These are phyloP conservation scores for Yarrowia sp. DNA, from an alignment of 805 yeast genomes.

Conservation along the genomic window DNA sequence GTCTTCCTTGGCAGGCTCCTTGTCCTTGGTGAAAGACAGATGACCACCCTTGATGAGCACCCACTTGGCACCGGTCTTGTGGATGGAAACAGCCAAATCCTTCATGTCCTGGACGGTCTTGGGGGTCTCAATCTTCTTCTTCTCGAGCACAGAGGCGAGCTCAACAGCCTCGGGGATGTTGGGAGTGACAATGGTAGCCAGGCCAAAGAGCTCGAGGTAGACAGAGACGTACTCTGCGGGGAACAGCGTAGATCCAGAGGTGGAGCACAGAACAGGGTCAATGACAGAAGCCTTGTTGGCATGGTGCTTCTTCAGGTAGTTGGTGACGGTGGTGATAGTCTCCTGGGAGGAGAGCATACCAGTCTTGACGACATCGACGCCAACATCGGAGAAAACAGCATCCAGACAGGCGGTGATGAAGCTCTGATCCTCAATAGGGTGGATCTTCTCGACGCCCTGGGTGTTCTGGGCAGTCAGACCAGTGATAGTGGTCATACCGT, in stretches of 20 bases:
- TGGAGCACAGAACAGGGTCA: constrained; percentile 86
- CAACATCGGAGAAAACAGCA: constrained; percentile 65
- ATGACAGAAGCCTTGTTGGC: constrained; percentile 58
- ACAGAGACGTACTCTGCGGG: constrained; percentile 32
- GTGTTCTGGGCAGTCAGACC: constrained; percentile 84
- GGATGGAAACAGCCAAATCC: constrained; percentile 53
- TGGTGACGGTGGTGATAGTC: constrained; percentile 58
- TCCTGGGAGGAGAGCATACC: constrained; percentile 70
- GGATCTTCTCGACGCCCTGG: constrained; percentile 53
- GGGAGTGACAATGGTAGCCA: constrained; percentile 74
- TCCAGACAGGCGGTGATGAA: constrained; percentile 60
- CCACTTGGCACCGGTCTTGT: constrained; percentile 55
- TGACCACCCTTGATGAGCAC: constrained; percentile 86
- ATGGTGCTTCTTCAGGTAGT: constrained; percentile 50
- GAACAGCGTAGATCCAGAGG: constrained; percentile 72
- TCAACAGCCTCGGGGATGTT: constrained; percentile 70
- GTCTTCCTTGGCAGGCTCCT: constrained; percentile 34
- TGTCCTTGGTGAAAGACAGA: constrained; percentile 50
- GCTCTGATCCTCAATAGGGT: constrained; percentile 53
- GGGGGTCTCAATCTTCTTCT: constrained; percentile 34
- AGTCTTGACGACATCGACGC: constrained; percentile 72
- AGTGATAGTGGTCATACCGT: constrained; percentile 77
- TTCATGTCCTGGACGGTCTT: constrained; percentile 53
- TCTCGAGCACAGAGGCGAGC: constrained; percentile 46
- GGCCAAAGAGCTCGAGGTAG: constrained; percentile 53